Evolutionary conservation across 352 stramenopile genomes (phyloP).

Genomic region (Bremia lactucae): DNA sequence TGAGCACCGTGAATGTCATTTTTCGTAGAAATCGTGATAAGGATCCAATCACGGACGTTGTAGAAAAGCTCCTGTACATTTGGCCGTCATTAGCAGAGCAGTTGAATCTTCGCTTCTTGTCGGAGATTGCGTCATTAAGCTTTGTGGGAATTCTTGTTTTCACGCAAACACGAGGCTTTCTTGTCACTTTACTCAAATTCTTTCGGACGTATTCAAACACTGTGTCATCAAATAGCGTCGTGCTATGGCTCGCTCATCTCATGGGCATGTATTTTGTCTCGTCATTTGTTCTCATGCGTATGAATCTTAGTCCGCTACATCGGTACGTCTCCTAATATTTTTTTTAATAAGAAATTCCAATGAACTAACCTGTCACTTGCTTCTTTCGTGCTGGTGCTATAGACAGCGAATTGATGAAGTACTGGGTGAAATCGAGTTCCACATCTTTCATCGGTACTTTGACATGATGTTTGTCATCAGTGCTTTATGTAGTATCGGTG

Average conservation of each 20-base stretch:
- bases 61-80: constrained; percentile 77
- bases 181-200: constrained; percentile 68
- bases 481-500: constrained; percentile 44
- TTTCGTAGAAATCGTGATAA: constrained; percentile 74
- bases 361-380: constrained; percentile 1
- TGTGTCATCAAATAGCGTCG: constrained; percentile 74
- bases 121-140: constrained; percentile 60
- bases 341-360: background rate
- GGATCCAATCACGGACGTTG: constrained; percentile 67
- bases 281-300: constrained; percentile 81
- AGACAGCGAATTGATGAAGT: constrained; percentile 76
- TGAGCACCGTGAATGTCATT: constrained; percentile 76
- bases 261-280: constrained; percentile 87
- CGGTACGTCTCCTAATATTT: constrained; percentile 22
- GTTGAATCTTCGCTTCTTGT: constrained; percentile 73
- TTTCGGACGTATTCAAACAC: constrained; percentile 76
- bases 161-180: constrained; percentile 68
- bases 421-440: constrained; percentile 73
- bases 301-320: constrained; percentile 70
- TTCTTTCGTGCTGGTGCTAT: background rate
- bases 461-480: constrained; percentile 81
- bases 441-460: constrained; percentile 78
- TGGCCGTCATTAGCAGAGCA: constrained; percentile 65
- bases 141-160: constrained; percentile 80
- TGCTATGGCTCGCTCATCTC: constrained; percentile 71